phyloP scores from a whole-genome alignment of 164 flowering plant species.

The Berberis vulgaris region DNA sequence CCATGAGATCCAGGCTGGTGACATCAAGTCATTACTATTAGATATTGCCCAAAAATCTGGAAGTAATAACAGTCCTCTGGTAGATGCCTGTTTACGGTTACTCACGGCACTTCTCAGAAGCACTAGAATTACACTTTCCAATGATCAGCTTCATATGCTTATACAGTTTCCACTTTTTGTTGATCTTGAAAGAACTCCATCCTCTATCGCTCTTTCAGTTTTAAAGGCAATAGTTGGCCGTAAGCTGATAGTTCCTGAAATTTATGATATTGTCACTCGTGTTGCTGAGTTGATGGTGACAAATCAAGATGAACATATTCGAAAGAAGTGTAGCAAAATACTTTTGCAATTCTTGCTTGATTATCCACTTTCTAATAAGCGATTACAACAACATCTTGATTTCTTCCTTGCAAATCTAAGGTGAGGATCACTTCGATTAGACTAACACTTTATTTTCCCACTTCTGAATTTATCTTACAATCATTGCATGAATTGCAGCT shows the following conservation, averaged over 20 bases:
- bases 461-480: conserved; percentile 9
- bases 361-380: conserved; percentile 55
- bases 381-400: conserved; percentile 72
- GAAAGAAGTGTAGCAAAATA: conserved; percentile 73
- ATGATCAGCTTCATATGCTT: conserved; percentile 58
- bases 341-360: conserved; percentile 72
- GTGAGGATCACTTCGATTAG: conserved; percentile 18
- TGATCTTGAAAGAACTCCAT: conserved; percentile 74
- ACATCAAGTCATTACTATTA: conserved; percentile 57
- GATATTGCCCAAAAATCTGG: conserved; percentile 56
- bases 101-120: conserved; percentile 56
- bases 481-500: conserved; percentile 38
- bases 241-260: conserved; percentile 69
- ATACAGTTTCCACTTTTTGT: conserved; percentile 78
- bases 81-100: conserved; percentile 67
- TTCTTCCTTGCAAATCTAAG: conserved; percentile 61
- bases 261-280: conserved; percentile 64
- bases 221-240: conserved; percentile 64
- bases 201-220: conserved; percentile 68
- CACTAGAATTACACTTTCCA: conserved; percentile 55
- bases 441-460: not conserved
- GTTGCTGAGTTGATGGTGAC: conserved; percentile 78
- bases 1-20: conserved; percentile 46
- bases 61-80: conserved; percentile 37
- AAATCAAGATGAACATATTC: conserved; percentile 60